These are phyloP conservation scores for Starmera caribaea DNA, from an alignment of 805 yeast genomes.

Conservation along the genomic window DNA sequence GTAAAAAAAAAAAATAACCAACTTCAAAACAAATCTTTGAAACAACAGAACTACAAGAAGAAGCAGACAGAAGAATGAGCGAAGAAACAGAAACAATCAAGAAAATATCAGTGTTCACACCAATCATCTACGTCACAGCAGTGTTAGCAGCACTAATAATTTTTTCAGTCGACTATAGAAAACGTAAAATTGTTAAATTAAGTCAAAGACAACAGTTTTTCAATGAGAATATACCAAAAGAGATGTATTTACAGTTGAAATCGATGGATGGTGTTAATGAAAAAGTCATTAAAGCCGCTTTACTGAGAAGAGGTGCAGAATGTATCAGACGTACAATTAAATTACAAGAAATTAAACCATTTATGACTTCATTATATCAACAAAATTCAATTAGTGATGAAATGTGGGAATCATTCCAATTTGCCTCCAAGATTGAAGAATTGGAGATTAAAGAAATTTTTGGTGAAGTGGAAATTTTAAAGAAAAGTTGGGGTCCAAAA, in stretches of 20 bases:
- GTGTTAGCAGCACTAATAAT: conserved; percentile 54
- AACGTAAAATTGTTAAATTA: conserved; percentile 38
- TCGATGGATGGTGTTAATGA: conserved; percentile 51
- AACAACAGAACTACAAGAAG: conserved; percentile 2
- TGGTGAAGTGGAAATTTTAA: conserved; percentile 59
- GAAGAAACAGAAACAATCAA: conserved; percentile 1
- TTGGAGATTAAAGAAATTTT: conserved; percentile 71
- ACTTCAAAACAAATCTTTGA: no score
- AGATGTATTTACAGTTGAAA: conserved; percentile 52
- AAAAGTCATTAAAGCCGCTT: conserved; percentile 62
- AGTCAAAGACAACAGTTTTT: conserved; percentile 64
- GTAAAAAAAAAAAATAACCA: no score
- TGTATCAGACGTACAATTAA: conserved; percentile 76
- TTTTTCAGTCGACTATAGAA: conserved; percentile 64
- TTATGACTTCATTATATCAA: conserved; percentile 64
- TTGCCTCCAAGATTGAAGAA: conserved; percentile 72
- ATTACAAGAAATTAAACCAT: conserved; percentile 68
- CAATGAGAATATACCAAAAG: conserved; percentile 54
- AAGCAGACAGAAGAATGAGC: conserved; percentile 1
- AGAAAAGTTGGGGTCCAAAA: conserved; percentile 72
- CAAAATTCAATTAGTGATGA: conserved; percentile 90
- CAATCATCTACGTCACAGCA: conserved; percentile 65
- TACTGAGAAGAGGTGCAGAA: conserved; percentile 72
- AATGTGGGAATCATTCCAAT: conserved; percentile 66
- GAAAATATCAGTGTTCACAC: conserved; percentile 53